Conservation (phyloP, 164 flowering plant species). For the Nelumbo lutea region DNA sequence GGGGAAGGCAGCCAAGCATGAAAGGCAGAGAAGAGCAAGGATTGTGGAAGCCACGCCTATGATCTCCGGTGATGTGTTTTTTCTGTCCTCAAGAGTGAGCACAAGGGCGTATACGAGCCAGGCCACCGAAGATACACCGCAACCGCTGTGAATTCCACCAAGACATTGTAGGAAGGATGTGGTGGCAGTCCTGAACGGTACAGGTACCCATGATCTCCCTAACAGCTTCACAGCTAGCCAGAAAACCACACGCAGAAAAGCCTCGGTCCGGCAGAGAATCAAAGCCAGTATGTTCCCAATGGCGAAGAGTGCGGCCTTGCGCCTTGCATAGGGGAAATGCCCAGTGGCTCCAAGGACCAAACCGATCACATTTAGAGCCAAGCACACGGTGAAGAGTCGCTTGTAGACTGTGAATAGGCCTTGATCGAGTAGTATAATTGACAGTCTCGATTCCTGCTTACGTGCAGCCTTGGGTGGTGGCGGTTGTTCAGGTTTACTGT, state of each 20-base stretch:
- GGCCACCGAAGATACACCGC: conserved; percentile 50
- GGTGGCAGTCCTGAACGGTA: conserved; percentile 36
- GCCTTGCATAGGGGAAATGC: conserved; percentile 34
- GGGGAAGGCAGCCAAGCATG: conserved; percentile 56
- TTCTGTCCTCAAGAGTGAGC: conserved; percentile 31
- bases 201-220: conserved; percentile 45
- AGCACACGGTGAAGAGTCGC: conserved; percentile 33
- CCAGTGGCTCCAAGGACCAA: conserved; percentile 42
- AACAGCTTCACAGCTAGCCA: conserved; percentile 43
- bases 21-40: conserved; percentile 41
- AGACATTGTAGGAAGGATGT: conserved; percentile 52
- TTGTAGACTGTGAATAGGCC: conserved; percentile 62
- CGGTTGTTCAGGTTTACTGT: conserved; percentile 8
- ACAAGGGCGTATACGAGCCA: conserved; percentile 51
- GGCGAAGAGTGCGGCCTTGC: conserved; percentile 36
- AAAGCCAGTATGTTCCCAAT: conserved; percentile 42
- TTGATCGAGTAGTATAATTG: conserved; percentile 49
- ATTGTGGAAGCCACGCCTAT: conserved; percentile 35
- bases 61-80: conserved; percentile 34
- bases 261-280: conserved; percentile 50
- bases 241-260: conserved; percentile 34
- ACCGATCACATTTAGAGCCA: conserved; percentile 26
- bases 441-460: conserved; percentile 33
- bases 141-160: conserved; percentile 57
- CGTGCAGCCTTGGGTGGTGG: background rate